Percentiles rank a stretch among this genome's conserved stretches.
Conservation (phyloP, 345 rosid genomes). For the Linum trigynum region DNA sequence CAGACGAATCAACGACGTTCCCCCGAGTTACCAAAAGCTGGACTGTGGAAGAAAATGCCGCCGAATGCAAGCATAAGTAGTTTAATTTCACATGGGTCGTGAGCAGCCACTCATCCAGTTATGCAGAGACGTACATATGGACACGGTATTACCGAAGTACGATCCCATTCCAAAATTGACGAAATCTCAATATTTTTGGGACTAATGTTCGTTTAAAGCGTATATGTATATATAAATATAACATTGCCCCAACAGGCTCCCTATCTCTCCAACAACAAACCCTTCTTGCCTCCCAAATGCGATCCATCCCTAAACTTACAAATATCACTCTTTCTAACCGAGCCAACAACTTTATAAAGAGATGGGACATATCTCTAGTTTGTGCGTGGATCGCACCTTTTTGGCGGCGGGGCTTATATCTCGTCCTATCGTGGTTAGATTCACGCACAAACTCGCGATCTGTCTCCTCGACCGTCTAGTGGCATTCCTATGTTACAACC, state of each 20-base stretch:
- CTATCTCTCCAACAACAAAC: neutral
- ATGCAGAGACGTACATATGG: neutral
- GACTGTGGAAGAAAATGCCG: neutral
- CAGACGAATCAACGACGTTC: neutral
- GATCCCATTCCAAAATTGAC: neutral
- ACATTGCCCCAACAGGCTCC: neutral
- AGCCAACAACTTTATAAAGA: neutral
- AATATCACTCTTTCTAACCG: neutral
- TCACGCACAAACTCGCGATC: slow-evolving; percentile 32
- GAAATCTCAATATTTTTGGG: neutral
- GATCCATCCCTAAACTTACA: neutral
- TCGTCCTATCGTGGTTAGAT: slow-evolving; percentile 18
- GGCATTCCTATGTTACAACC: neutral
- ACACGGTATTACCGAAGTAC: neutral
- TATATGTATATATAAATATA: too few relatives aligned
- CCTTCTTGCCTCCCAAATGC: neutral
- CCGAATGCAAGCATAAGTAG: too few relatives aligned
- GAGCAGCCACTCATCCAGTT: too few relatives aligned
- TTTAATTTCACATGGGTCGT: too few relatives aligned
- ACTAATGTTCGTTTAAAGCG: neutral
- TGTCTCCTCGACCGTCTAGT: slow-evolving; percentile 2
- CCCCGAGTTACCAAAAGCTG: neutral
- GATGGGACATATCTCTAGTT: slow-evolving; percentile 17
- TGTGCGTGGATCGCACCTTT: slow-evolving; percentile 22
- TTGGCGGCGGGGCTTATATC: slow-evolving; percentile 12